phyloP scores from a whole-genome alignment of 2,329 filamentous ascomycete species.

The Zymoseptoria tritici region DNA sequence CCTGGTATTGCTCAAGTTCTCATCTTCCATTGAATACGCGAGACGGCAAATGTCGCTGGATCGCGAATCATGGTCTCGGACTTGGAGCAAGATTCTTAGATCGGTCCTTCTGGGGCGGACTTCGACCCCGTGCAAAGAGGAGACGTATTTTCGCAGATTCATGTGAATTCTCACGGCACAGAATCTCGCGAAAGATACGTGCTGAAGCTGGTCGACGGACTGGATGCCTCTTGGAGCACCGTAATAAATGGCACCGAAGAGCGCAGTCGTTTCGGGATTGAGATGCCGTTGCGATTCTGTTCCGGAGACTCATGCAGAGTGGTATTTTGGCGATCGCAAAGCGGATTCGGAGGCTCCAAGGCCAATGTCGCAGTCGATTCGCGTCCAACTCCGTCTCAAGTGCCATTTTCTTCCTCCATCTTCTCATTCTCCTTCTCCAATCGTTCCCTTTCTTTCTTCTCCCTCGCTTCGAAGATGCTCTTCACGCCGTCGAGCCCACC shows the following conservation, averaged over 20 bases:
- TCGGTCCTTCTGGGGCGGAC: neutral
- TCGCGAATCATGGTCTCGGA: neutral
- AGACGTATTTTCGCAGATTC: neutral
- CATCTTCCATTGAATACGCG: neutral
- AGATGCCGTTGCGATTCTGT: neutral
- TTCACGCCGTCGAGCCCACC: slow-evolving; percentile 19
- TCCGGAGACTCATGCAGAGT: neutral
- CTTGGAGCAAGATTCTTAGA: neutral
- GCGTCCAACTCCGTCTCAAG: slow-evolving; percentile 3
- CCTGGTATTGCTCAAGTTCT: neutral
- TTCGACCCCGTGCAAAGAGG: too few species aligned
- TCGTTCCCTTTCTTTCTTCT: slow-evolving; percentile 15
- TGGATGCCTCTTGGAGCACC: neutral
- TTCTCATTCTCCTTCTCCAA: neutral
- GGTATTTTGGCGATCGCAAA: neutral
- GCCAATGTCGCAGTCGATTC: neutral
- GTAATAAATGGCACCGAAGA: neutral
- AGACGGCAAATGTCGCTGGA: neutral
- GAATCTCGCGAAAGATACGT: neutral
- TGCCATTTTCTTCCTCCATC: neutral
- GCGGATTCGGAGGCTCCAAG: neutral
- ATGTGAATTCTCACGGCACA: neutral
- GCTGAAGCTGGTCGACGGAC: neutral
- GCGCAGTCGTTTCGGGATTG: neutral
- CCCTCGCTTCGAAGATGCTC: slow-evolving; percentile 24